A percentile compares a stretch with the other conserved stretches of the same genome.
phyloP scores from a whole-genome alignment of 371 early-diverging fungal species.

The Rhizopus stolonifer region DNA sequence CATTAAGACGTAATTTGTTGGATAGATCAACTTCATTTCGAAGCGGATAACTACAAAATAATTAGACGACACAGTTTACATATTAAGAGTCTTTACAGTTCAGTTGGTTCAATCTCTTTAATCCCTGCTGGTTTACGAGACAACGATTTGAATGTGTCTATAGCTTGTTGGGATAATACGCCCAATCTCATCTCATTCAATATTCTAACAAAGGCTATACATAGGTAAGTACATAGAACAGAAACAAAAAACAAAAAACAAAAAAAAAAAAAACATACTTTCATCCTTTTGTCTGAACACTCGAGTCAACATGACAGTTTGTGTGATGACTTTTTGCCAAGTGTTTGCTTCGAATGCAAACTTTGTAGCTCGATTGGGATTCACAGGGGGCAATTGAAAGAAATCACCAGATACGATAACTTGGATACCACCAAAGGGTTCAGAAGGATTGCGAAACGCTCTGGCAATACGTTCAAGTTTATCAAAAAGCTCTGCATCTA shows the following conservation, averaged over 20 bases:
- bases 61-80: too few species aligned
- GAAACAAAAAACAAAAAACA: too few species aligned
- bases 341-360: conserved; percentile 77
- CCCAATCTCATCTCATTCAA: conserved; percentile 73
- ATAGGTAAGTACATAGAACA: too few species aligned
- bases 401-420: conserved; percentile 90
- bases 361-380: conserved; percentile 27
- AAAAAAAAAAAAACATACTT: too few species aligned
- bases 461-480: conserved; percentile 81
- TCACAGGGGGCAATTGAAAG: conserved; percentile 93
- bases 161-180: conserved; percentile 54
- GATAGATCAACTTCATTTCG: conserved; percentile 75
- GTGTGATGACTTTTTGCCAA: conserved; percentile 60
- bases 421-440: conserved; percentile 92
- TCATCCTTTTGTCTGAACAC: conserved; percentile 66
- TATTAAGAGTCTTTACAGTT: conserved; percentile 79
- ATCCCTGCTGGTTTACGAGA: conserved; percentile 52
- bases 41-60: conserved; percentile 63
- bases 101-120: conserved; percentile 74
- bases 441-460: conserved; percentile 27
- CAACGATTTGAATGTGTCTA: conserved; percentile 50
- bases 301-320: conserved; percentile 56
- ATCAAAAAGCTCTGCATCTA: conserved; percentile 83
- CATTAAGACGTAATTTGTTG: conserved; percentile 59
- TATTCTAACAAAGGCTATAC: conserved; percentile 60